Evolutionary conservation across 2,329 filamentous ascomycete species (phyloP), one percentile per base, ranked within the genome.

Genomic region (Phyllosticta paracitricarpa): DNA sequence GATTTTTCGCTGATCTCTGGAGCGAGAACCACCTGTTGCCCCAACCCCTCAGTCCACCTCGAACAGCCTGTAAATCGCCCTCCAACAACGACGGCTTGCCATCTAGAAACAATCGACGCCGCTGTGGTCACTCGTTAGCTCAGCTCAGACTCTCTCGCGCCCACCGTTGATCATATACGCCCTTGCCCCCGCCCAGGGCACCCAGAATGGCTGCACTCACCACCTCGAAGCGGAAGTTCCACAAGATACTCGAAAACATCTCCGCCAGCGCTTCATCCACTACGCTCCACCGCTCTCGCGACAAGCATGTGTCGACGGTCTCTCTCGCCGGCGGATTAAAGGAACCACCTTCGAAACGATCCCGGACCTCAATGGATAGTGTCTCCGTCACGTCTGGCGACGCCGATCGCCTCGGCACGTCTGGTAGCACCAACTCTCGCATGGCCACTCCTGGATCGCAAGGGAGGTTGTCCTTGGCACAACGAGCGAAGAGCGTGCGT

Each of bases 221-320:
- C 70, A 84, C 87, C 25, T 89, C 87, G n/a, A 93, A 92, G 77
- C 83, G 89, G 67, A 92, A 92, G 74, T 91, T 92, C 77, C 88
- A 91, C 74, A 82, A 83, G 68, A 80, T 91, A 17, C 79, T 92
- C 28, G 88, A 91, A 70, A 77, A 78, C 66, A 74, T 82, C 63
- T 70, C 76, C 63, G 75, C 75, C 79, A 84, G 66, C 67, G 83
- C 83, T 68, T 82, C 76, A 19, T 67, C 72, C 54, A 69, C 69
- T 63, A 72, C 70, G 25, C 68, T 75, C 51, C 68, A 68, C 54
- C 66, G 68, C 58, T 63, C 77, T 67, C 72, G 74, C 68, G 69
- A 77, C 28, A 68, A 68, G 54, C 73, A 74, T 65, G 66, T 65
- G 28, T 74, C 72, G 6, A 65, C 66, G 24, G 63, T 64, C 55